These are phyloP conservation scores for Bjerkandera adusta DNA, from an alignment of 1,284 basidiomycete species.

Conservation along the genomic window DNA sequence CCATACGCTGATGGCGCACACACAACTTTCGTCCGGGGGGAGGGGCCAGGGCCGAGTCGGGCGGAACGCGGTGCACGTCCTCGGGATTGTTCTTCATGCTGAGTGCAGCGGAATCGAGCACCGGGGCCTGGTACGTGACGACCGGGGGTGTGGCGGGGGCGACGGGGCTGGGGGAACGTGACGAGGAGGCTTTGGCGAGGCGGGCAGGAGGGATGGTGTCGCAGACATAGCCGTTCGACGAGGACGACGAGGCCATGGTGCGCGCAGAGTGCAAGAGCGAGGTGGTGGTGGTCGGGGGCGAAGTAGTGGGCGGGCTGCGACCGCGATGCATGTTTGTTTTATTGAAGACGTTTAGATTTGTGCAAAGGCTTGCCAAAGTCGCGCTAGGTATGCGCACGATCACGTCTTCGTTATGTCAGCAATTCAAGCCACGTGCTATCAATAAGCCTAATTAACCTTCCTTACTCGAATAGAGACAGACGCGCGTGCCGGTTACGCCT, in stretches of 20 bases:
- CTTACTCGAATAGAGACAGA: no score
- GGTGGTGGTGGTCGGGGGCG: constrained; percentile 13
- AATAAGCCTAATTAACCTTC: no score
- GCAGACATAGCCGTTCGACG: constrained; percentile 47
- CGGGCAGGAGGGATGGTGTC: constrained; percentile 71
- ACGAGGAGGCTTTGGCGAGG: constrained; percentile 35
- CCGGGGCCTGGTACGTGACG: constrained; percentile 32
- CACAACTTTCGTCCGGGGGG: constrained; percentile 74
- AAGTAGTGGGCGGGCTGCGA: not conserved
- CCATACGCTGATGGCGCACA: constrained; percentile 94
- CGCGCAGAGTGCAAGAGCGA: constrained; percentile 8
- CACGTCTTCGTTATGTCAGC: constrained; percentile 17
- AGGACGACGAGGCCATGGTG: constrained; percentile 22
- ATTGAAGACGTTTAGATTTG: not conserved
- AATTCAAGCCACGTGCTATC: not conserved
- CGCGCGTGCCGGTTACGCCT: no score
- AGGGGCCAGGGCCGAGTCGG: constrained; percentile 23
- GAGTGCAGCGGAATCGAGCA: constrained; percentile 18
- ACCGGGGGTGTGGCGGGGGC: constrained; percentile 24
- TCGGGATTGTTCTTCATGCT: constrained; percentile 4
- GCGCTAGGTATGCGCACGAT: constrained; percentile 13
- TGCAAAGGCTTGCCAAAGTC: constrained; percentile 9
- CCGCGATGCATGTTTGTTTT: constrained; percentile 4
- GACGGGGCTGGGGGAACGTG: constrained; percentile 27
- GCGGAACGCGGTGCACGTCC: constrained; percentile 1